Evolutionary conservation across 441 rosid species (phyloP).

Genomic region (Cnidoscolus chayamansa): DNA sequence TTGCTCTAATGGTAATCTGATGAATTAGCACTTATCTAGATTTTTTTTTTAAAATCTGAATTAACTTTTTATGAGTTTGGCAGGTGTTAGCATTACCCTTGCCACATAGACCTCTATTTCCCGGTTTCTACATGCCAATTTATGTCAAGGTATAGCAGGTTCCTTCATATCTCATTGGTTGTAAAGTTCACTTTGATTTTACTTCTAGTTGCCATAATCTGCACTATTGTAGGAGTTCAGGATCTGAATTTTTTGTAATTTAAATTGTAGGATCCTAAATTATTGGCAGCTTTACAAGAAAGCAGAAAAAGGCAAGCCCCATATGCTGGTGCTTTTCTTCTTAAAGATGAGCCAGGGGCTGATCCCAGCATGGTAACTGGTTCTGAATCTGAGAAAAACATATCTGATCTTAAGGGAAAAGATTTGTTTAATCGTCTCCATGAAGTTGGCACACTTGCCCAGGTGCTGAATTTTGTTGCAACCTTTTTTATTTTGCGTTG

Average conservation of each 20-base stretch:
- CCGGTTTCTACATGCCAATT: slow-evolving; percentile 99
- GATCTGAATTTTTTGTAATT: neutral
- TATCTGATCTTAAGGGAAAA: slow-evolving; percentile 79
- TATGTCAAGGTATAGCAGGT: slow-evolving; percentile 72
- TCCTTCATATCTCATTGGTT: neutral
- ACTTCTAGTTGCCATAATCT: neutral
- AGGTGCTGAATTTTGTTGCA: slow-evolving; percentile 46
- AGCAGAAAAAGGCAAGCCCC: slow-evolving; percentile 90
- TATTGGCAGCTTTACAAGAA: slow-evolving; percentile 91
- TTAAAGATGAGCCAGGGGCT: slow-evolving; percentile 75
- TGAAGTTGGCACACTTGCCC: slow-evolving; percentile 98
- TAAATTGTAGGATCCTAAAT: slow-evolving; percentile 71
- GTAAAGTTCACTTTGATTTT: neutral
- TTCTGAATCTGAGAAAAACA: slow-evolving; percentile 65
- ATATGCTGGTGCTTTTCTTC: slow-evolving; percentile 94
- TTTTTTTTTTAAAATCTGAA: neutral
- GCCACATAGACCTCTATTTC: slow-evolving; percentile 90
- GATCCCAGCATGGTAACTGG: slow-evolving; percentile 59
- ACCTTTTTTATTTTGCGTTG: neutral
- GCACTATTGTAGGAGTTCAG: neutral
- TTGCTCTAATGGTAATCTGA: neutral
- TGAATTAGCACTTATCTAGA: neutral
- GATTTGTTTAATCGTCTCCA: slow-evolving; percentile 77
- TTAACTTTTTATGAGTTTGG: slow-evolving; percentile 7
- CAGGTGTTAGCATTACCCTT: slow-evolving; percentile 91